Base-by-base conservation (phyloP, 164 flowering plant genomes). In the Amborella trichopoda region DNA sequence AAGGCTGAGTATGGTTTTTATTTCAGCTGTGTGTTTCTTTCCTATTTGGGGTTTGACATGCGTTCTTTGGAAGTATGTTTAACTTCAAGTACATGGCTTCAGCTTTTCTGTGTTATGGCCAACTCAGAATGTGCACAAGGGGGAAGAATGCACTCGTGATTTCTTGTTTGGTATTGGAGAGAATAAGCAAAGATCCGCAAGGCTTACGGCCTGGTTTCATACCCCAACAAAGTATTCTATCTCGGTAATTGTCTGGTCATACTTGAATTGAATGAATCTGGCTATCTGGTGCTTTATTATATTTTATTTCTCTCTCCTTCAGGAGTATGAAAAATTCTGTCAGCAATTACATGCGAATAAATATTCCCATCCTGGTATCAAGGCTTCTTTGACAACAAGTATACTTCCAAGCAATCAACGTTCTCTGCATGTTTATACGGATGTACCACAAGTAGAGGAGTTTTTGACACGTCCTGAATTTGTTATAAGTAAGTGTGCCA, bases 131-230 rank as follows among this genome's bases (percentile, higher is more conserved):
- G 71, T 81, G 55, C 62, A 56, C 13, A 65, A 67, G 58, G 91
- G 89, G 42, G 86, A 82, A 48, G 99, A 93, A 55, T 93, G 99
- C 68, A 78, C 94, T 55, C 96, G 99, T 50, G 99, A 93, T 74
- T 93, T 61, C 58, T 67, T 88, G 28, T 69, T 62, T 66, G 95
- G 96, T 57, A 79, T 93, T 60, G 89, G 89, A 44, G 99, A 93
- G 73, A 91, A 80, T 60, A 88, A 77, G 55, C 99, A 88, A 49
- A 91, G 95, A 5, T 88, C 96, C 55, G 94, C 96, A 27, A 77
- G 99, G 69, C 86, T 85, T 28, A 82, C 94, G 26, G 96, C 96
- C 37, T 93, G 96, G 96, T 93, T 84, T 54, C 86, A 73, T 54
- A 88, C 96, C 3, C 95, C 99, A 18, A 40, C 74, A 57, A 74